Conservation (phyloP, 768 basidiomycete genomes). For the Hydnum rufescens region DNA sequence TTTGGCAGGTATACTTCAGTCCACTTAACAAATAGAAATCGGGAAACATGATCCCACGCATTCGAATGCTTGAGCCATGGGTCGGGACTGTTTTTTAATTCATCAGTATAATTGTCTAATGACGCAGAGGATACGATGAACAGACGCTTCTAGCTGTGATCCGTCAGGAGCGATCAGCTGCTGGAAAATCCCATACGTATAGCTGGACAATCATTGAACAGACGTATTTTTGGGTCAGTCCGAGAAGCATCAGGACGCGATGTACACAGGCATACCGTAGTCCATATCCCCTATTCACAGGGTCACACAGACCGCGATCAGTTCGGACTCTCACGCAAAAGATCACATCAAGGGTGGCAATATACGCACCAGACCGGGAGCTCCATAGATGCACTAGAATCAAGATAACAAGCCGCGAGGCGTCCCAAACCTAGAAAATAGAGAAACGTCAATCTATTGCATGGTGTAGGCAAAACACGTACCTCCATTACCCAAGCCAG, state of each 20-base stretch:
- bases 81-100: slow-evolving; percentile 32
- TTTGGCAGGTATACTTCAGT: neutral
- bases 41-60: slow-evolving; percentile 28
- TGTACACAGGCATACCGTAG: slow-evolving; percentile 35
- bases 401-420: slow-evolving; percentile 92
- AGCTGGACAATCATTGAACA: no score
- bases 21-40: neutral
- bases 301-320: no score
- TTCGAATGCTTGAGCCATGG: slow-evolving; percentile 81
- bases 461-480: neutral
- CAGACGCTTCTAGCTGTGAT: slow-evolving; percentile 49
- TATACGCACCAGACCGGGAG: slow-evolving; percentile 53
- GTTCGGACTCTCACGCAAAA: neutral
- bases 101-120: neutral
- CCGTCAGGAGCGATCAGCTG: slow-evolving; percentile 73
- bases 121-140: neutral
- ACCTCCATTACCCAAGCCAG: slow-evolving; percentile 81
- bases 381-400: slow-evolving; percentile 77
- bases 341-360: no score
- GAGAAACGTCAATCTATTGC: neutral
- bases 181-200: slow-evolving; percentile 91
- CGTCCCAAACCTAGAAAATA: slow-evolving; percentile 45
- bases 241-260: neutral
- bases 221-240: no score
- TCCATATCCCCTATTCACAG: slow-evolving; percentile 73